Conservation (phyloP, 2,329 filamentous ascomycete genomes). For the Parastagonospora nodorum region DNA sequence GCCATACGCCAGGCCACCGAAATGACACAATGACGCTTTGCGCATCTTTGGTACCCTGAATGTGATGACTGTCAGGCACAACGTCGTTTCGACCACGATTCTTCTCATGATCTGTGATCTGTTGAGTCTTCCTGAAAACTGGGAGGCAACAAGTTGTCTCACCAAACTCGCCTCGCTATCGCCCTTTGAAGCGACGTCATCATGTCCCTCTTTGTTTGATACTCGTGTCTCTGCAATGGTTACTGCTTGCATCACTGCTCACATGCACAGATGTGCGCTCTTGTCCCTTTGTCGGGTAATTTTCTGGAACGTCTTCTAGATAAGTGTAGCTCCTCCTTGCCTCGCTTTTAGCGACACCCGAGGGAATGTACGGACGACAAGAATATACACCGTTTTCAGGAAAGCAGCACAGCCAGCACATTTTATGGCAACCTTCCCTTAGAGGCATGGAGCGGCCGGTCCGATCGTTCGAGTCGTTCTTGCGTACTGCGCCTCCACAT, state of each 20-base stretch:
- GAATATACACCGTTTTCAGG: constrained; percentile 29
- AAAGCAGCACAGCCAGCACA: constrained; percentile 25
- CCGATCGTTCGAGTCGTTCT: constrained; percentile 39
- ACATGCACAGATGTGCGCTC: constrained; percentile 23
- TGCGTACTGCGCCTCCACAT: constrained; percentile 26
- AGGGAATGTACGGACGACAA: constrained; percentile 30
- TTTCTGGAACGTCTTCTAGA: constrained; percentile 31
- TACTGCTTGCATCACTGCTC: constrained; percentile 18
- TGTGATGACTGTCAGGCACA: no score
- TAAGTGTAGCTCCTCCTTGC: constrained; percentile 8
- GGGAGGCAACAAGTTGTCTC: no score
- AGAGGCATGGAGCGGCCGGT: constrained; percentile 42
- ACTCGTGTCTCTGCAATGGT: constrained; percentile 10
- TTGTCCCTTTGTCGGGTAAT: constrained; percentile 36
- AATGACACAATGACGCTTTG: no score
- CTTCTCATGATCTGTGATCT: neutral
- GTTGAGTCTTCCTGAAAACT: no score
- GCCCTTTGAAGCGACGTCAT: neutral
- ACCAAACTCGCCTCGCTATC: neutral
- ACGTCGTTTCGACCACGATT: neutral
- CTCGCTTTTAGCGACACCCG: constrained; percentile 20
- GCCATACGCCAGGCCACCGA: no score
- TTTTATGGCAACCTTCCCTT: constrained; percentile 30
- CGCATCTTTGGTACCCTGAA: no score
- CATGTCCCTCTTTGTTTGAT: constrained; percentile 33